These are phyloP conservation scores for Trifolium repens DNA, from an alignment of 306 rosid species.

Conservation along the genomic window DNA sequence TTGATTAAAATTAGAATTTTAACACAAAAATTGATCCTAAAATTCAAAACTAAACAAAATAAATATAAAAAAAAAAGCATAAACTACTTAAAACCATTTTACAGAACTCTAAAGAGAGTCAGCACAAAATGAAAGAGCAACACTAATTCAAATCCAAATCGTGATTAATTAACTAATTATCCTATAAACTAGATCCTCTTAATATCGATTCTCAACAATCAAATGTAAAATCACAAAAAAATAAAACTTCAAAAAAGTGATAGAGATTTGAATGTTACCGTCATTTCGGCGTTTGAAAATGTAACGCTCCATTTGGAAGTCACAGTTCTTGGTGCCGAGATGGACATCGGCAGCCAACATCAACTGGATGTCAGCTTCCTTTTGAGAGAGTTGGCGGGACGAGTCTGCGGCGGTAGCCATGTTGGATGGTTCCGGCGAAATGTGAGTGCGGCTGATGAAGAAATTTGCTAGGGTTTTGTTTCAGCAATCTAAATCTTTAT, in stretches of 20 bases:
- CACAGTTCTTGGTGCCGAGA: slow-evolving; percentile 84
- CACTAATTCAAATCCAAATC: too few relatives aligned
- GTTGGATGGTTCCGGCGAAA: background rate
- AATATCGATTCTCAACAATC: background rate
- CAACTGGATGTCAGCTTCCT: slow-evolving; percentile 87
- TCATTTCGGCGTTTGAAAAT: slow-evolving; percentile 89
- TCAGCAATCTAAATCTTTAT: background rate
- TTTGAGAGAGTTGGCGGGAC: slow-evolving; percentile 78
- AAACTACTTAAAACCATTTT: background rate
- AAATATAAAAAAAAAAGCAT: background rate
- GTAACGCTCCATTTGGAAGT: slow-evolving; percentile 90
- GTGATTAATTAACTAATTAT: background rate
- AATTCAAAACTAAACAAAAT: background rate
- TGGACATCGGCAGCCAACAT: slow-evolving; percentile 91
- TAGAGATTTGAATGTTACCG: slow-evolving; percentile 46
- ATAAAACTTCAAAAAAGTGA: background rate
- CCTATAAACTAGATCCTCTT: background rate
- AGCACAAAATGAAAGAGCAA: background rate
- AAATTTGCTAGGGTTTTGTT: background rate
- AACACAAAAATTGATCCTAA: background rate
- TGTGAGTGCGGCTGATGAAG: background rate
- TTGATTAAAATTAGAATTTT: background rate
- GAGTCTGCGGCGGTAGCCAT: slow-evolving; percentile 42
- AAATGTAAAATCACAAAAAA: background rate
- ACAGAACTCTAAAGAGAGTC: background rate